Evolutionary conservation across 2,329 filamentous ascomycete genomes (phyloP), one percentile per base, ranked within the genome.

Genomic region (Talaromyces funiculosus): DNA sequence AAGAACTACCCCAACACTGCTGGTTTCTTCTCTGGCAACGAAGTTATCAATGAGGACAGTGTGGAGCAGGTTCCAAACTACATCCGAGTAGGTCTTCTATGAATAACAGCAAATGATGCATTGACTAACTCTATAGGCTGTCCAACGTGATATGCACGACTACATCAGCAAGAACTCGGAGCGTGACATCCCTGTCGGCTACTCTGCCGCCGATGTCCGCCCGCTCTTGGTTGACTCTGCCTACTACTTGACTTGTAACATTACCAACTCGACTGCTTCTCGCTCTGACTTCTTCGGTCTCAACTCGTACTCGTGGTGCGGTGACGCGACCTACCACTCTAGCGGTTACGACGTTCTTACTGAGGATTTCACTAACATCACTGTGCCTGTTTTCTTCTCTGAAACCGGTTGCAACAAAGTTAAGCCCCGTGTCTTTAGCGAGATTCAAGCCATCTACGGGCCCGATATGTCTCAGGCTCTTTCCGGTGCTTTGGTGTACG

Each of bases 301-400:
- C 60, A 88, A 88, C 77, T 85, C 82, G 9, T 88, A 88, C 77
- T 85, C 83, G n/a, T 88, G 85, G 85, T 87, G 85, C 67, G 85
- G 85, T 60, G 74, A 81, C 47, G 80, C 83, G 9, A 81, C 76
- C 60, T 86, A 81, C 74, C 71, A 77, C 43, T 78, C 74, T 37
- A 78, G 79, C 16, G 81, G 82, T 43, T 88, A 86, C 69, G 73
- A 85, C 62, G 75, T 77, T 14, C 71, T 87, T n/a, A 81, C 83
- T 26, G 72, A 77, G n/a, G 80, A 83, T 71, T 87, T 88, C 74
- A 67, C 76, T 64, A 79, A 82, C 65, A 81, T 81, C 57, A 80
- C 82, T 29, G 76, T 86, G 53, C 85, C 85, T 6, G 81, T 87
- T 66, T 87, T 87, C 77, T 87, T 87, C 77, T 85, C 83, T 59